These are phyloP conservation scores for Gilbertella persicaria DNA, from an alignment of 371 early-diverging fungal genomes.

Conservation along the genomic window DNA sequence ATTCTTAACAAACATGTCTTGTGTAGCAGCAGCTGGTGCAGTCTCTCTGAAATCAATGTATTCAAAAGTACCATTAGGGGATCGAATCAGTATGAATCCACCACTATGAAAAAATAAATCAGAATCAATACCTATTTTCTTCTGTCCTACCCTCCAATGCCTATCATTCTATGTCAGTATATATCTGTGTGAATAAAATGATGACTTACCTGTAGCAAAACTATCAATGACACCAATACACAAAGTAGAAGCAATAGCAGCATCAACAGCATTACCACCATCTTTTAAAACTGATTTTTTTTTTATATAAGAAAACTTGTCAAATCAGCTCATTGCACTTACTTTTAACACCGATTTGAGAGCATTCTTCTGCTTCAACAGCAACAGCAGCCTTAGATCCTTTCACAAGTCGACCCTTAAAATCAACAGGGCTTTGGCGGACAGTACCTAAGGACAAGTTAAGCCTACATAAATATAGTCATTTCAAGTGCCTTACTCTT, in stretches of 20 bases:
- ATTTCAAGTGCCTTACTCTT: slow-evolving; percentile 3
- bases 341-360: slow-evolving; percentile 82
- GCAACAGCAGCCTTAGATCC: slow-evolving; percentile 78
- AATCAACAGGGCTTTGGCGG: slow-evolving; percentile 19
- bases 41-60: slow-evolving; percentile 88
- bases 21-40: slow-evolving; percentile 78
- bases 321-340: slow-evolving; percentile 8
- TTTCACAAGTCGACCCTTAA: slow-evolving; percentile 28
- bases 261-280: slow-evolving; percentile 98
- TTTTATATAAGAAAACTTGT: not conserved
- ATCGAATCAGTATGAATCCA: slow-evolving; percentile 95
- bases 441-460: not conserved
- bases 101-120: slow-evolving; percentile 57
- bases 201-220: slow-evolving; percentile 95
- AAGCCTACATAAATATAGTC: too few species aligned
- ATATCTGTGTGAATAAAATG: not conserved
- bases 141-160: slow-evolving; percentile 46
- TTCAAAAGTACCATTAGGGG: slow-evolving; percentile 58
- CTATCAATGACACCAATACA: slow-evolving; percentile 94
- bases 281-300: slow-evolving; percentile 69
- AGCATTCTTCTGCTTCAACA: slow-evolving; percentile 83
- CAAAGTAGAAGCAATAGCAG: slow-evolving; percentile 91
- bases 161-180: slow-evolving; percentile 14
- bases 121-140: not conserved
- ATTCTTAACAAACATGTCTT: slow-evolving; percentile 72